phyloP scores from a whole-genome alignment of 2,329 filamentous ascomycete species.

The Phaeosphaeria sp. region DNA sequence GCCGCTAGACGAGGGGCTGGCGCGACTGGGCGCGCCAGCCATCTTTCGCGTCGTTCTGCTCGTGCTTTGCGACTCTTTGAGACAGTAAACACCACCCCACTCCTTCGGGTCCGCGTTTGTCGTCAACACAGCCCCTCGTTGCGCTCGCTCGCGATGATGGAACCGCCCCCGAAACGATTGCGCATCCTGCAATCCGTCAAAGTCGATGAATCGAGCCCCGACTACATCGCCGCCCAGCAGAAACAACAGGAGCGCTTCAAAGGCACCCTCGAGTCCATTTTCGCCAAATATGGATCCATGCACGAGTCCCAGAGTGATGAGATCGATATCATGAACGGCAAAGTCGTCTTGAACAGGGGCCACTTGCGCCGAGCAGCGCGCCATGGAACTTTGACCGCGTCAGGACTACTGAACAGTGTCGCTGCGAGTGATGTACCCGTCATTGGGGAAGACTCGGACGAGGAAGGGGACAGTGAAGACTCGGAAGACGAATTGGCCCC shows the following conservation, averaged over 20 bases:
- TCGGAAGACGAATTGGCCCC: slow-evolving; percentile 42
- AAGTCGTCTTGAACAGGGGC: slow-evolving; percentile 89
- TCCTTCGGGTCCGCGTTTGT: too few species aligned
- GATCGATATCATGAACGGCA: slow-evolving; percentile 81
- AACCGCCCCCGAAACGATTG: slow-evolving; percentile 66
- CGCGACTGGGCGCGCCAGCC: slow-evolving; percentile 27
- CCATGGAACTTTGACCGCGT: slow-evolving; percentile 29
- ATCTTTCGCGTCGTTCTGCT: slow-evolving; percentile 26
- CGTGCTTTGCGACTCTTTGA: slow-evolving; percentile 8
- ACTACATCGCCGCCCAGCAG: slow-evolving; percentile 49
- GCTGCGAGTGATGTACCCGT: slow-evolving; percentile 37
- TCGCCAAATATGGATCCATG: slow-evolving; percentile 84
- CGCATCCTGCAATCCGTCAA: slow-evolving; percentile 55
- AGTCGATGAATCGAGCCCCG: slow-evolving; percentile 40
- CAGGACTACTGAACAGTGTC: slow-evolving; percentile 31
- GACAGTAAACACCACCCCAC: slow-evolving; percentile 15
- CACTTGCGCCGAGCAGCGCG: slow-evolving; percentile 70
- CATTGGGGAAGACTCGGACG: slow-evolving; percentile 48
- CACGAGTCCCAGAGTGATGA: slow-evolving; percentile 87
- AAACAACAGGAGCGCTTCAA: slow-evolving; percentile 52
- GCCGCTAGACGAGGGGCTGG: slow-evolving; percentile 13
- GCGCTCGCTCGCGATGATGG: slow-evolving; percentile 53
- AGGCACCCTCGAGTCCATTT: slow-evolving; percentile 85
- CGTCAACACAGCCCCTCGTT: slow-evolving; percentile 9
- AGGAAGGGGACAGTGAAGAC: slow-evolving; percentile 26